These are phyloP conservation scores for Orychophragmus violaceus DNA, from an alignment of 345 rosid genomes.

Conservation along the genomic window DNA sequence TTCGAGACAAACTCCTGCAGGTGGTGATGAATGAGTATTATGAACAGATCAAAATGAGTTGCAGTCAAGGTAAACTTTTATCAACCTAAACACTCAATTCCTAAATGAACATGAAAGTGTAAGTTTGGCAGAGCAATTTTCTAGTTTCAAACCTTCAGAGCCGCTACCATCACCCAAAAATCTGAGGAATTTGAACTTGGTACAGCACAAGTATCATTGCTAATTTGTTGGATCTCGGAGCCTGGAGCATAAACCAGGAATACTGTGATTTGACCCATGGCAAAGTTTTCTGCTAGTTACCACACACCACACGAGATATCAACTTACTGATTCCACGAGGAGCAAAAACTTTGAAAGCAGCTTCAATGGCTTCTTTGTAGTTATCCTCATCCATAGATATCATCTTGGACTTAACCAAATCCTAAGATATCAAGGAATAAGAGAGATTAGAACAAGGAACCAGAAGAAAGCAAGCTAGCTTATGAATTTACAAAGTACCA, in stretches of 20 bases:
- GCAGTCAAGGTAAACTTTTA: neutral
- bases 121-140: neutral
- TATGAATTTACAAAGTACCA: slow-evolving; percentile 5
- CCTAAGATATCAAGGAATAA: slow-evolving; percentile 42
- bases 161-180: slow-evolving; percentile 98
- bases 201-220: slow-evolving; percentile 60
- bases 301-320: neutral
- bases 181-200: slow-evolving; percentile 61
- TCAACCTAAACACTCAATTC: neutral
- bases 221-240: slow-evolving; percentile 54
- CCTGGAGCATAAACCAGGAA: slow-evolving; percentile 37
- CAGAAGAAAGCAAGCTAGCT: slow-evolving; percentile 3
- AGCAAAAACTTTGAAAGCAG: slow-evolving; percentile 87
- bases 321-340: slow-evolving; percentile 89
- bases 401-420: slow-evolving; percentile 72
- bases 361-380: slow-evolving; percentile 86
- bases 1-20: slow-evolving; percentile 73
- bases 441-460: slow-evolving; percentile 15
- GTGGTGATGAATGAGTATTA: neutral
- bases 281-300: neutral
- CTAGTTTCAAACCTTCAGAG: slow-evolving; percentile 66
- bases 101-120: neutral
- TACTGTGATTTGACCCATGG: neutral
- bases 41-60: neutral
- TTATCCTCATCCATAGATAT: slow-evolving; percentile 75